phyloP scores from a whole-genome alignment of 345 rosid species.

The Linum lewisii region DNA sequence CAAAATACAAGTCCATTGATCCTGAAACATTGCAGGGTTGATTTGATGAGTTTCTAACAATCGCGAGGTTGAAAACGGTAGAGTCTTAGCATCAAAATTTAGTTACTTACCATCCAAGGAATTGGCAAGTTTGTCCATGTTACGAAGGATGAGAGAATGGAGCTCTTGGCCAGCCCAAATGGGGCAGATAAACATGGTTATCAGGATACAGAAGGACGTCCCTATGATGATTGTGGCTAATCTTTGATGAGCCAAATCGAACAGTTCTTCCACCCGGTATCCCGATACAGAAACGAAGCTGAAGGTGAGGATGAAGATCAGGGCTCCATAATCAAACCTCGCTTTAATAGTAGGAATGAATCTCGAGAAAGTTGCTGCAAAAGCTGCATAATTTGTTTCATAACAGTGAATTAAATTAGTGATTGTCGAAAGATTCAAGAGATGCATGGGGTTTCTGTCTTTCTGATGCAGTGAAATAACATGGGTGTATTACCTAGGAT shows the following conservation, averaged over 20 bases:
- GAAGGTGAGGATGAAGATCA: slow-evolving; percentile 76
- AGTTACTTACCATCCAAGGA: slow-evolving; percentile 49
- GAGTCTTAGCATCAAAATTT: background rate
- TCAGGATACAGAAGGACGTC: slow-evolving; percentile 43
- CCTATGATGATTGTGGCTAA: slow-evolving; percentile 55
- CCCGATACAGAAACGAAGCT: slow-evolving; percentile 63
- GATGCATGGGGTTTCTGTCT: too few relatives aligned
- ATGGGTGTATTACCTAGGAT: slow-evolving; percentile 67
- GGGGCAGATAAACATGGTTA: slow-evolving; percentile 49
- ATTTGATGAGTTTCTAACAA: too few relatives aligned
- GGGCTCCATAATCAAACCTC: slow-evolving; percentile 60
- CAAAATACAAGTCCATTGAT: slow-evolving; percentile 39
- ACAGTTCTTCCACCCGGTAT: slow-evolving; percentile 43
- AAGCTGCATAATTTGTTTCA: slow-evolving; percentile 34
- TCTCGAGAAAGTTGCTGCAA: slow-evolving; percentile 62
- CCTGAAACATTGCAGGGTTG: too few relatives aligned
- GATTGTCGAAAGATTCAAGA: too few relatives aligned
- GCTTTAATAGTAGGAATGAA: slow-evolving; percentile 65
- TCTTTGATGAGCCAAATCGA: slow-evolving; percentile 53
- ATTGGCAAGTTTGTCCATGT: slow-evolving; percentile 50
- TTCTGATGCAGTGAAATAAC: too few relatives aligned
- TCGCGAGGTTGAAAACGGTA: too few relatives aligned
- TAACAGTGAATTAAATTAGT: too few relatives aligned
- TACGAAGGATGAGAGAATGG: slow-evolving; percentile 40
- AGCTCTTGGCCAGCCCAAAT: slow-evolving; percentile 78